Evolutionary conservation across 768 basidiomycete species (phyloP).

Genomic region (Pleurotus pulmonarius): DNA sequence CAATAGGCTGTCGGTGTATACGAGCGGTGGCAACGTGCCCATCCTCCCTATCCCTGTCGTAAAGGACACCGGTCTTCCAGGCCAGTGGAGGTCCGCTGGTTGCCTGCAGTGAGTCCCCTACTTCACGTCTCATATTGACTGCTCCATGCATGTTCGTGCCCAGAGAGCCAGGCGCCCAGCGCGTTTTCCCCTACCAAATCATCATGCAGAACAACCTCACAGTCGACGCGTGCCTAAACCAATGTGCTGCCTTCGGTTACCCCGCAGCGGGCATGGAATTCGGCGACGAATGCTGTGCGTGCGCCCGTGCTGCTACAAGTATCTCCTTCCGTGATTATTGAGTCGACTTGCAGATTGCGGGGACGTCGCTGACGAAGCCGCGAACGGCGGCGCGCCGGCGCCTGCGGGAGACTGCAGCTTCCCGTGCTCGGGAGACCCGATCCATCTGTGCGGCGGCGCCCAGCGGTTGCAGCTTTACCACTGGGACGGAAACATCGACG

Average conservation of each 20-base stretch:
- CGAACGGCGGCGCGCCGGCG: slow-evolving; percentile 32
- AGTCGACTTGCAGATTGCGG: slow-evolving; percentile 54
- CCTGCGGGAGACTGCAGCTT: slow-evolving; percentile 40
- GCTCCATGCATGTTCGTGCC: not conserved
- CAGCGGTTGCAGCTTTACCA: slow-evolving; percentile 52
- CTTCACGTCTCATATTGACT: not conserved
- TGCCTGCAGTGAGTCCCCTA: slow-evolving; percentile 52
- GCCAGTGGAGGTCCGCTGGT: slow-evolving; percentile 60
- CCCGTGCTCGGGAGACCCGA: slow-evolving; percentile 68
- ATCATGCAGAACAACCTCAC: slow-evolving; percentile 60
- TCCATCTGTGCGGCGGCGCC: slow-evolving; percentile 64
- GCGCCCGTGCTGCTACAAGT: not conserved
- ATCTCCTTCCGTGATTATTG: not conserved
- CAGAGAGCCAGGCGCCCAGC: slow-evolving; percentile 45
- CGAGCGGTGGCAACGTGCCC: slow-evolving; percentile 44
- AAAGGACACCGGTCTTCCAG: slow-evolving; percentile 56
- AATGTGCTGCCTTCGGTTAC: slow-evolving; percentile 71
- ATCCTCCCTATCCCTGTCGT: slow-evolving; percentile 55
- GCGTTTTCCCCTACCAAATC: slow-evolving; percentile 60
- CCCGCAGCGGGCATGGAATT: slow-evolving; percentile 68
- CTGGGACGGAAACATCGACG: slow-evolving; percentile 48
- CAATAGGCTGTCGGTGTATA: slow-evolving; percentile 67
- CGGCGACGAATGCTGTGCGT: slow-evolving; percentile 72
- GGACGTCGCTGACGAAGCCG: slow-evolving; percentile 53
- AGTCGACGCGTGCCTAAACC: slow-evolving; percentile 58